Conservation (phyloP, 164 flowering plant genomes). For the Tinospora cordifolia region DNA sequence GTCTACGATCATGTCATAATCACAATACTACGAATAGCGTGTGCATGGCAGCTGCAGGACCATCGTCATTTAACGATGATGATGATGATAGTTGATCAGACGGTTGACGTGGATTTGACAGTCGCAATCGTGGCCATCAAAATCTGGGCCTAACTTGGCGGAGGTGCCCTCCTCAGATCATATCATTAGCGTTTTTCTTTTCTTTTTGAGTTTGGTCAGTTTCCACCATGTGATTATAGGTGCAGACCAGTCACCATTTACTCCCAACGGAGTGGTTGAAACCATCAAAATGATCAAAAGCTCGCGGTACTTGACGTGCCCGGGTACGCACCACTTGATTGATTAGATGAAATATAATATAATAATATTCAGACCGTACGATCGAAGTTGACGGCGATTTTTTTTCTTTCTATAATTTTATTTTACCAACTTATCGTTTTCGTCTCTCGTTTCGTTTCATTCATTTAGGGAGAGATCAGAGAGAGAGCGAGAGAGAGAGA, state of each 20-base stretch:
- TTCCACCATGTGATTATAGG: too few relatives aligned
- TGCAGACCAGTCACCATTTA: too few relatives aligned
- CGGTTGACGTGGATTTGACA: neutral
- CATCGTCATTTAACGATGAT: too few relatives aligned
- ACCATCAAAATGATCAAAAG: too few relatives aligned
- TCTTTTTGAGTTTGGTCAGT: too few relatives aligned
- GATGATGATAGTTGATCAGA: neutral
- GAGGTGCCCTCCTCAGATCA: neutral
- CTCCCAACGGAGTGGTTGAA: too few relatives aligned
- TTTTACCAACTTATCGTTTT: constrained; percentile 8
- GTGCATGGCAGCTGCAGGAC: neutral
- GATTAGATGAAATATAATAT: too few relatives aligned
- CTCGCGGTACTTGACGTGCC: too few relatives aligned
- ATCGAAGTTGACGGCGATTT: constrained; percentile 23
- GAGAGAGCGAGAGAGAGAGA: neutral
- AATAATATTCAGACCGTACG: constrained; percentile 5
- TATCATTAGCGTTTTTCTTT: too few relatives aligned
- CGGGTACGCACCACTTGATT: too few relatives aligned
- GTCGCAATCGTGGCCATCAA: neutral
- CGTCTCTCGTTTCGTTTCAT: neutral
- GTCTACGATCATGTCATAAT: too few relatives aligned
- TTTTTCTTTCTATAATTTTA: neutral
- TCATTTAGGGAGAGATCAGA: neutral
- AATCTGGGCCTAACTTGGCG: neutral
- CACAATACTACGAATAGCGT: neutral